Base-by-base conservation (phyloP, 192 early-diverging fungal species). In the Coemansia sp. region DNA sequence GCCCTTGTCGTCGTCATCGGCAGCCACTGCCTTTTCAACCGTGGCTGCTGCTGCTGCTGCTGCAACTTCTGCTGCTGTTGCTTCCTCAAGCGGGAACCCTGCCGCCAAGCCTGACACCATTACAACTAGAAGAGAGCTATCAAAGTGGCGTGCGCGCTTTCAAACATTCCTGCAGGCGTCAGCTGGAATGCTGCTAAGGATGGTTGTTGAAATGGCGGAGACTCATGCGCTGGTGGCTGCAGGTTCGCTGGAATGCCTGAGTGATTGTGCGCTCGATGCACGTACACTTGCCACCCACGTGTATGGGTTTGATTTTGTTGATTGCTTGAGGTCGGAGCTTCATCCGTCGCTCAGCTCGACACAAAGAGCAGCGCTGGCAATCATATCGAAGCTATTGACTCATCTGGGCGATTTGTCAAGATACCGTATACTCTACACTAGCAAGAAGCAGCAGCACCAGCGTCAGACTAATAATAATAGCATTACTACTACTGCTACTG, bases 381-480 rank as follows among this genome's bases (percentile, higher is more conserved):
- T 80, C 18, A 52, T 75, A 11, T 63, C 78, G 8, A 54, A 60
- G 48, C 55, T 75, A 40, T 61, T 80, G 63, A 57, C 70, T 40
- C 74, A 80, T 41, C 70, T 80, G 41, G 78, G 78, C 47, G 78
- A 80, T 55, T 61, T 80, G 43, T 74, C 78, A 41, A 66, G 78
- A 19, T 80, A 80, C 64, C 69, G 78, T 39, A 64, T 64, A 6
- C 52, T 75, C 46, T 64, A 80, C 57, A 69, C 69, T 5, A 67
- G 56, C 63, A 63, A 48, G 40, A 78, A 69, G 67, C 65, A 66
- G 48, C 52, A 59, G 39, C 57, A 12, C 13, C 57, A 59, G 57
- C 11, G 39, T 41, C 57, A 26, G 26, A 26, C 26, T 2, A 26
- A 26, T 26, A 26, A 26, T 26, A 26, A 26, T 6, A 40, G 0